Evolutionary conservation across 805 yeast species (phyloP).

Genomic region (Saturnispora gosingensis): DNA sequence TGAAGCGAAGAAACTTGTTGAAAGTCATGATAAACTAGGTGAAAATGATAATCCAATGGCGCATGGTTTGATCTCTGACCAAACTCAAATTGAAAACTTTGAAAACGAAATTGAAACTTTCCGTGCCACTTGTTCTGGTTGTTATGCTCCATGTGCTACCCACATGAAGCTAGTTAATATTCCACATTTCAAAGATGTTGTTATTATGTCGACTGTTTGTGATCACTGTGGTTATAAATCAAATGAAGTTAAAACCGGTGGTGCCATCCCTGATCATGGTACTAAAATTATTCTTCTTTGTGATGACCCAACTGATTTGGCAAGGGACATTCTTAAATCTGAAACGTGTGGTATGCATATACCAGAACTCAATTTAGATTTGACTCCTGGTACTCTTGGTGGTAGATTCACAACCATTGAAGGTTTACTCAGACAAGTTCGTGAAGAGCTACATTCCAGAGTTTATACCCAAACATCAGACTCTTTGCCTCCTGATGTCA

Average conservation of each 20-base stretch:
- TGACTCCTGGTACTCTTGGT: slow-evolving; percentile 94
- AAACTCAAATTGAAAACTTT: slow-evolving; percentile 70
- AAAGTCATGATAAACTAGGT: slow-evolving; percentile 23
- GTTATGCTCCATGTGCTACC: slow-evolving; percentile 74
- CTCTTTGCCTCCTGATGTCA: slow-evolving; percentile 75
- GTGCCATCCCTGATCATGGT: slow-evolving; percentile 85
- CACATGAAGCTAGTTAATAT: slow-evolving; percentile 95
- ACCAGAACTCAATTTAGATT: slow-evolving; percentile 85
- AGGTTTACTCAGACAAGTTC: slow-evolving; percentile 82
- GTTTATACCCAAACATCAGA: slow-evolving; percentile 83
- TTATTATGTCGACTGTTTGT: slow-evolving; percentile 91
- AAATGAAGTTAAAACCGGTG: slow-evolving; percentile 98
- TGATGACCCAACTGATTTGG: slow-evolving; percentile 85
- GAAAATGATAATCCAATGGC: slow-evolving; percentile 33
- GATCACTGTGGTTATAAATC: slow-evolving; percentile 91
- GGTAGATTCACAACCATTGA: slow-evolving; percentile 97
- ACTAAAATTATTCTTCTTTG: slow-evolving; percentile 61
- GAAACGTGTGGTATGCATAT: slow-evolving; percentile 82
- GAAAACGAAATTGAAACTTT: slow-evolving; percentile 89
- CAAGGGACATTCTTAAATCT: slow-evolving; percentile 88
- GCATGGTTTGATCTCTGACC: slow-evolving; percentile 57
- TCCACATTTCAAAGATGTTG: slow-evolving; percentile 97
- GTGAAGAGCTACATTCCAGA: slow-evolving; percentile 78
- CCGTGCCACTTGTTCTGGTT: slow-evolving; percentile 85
- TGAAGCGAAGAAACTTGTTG: slow-evolving; percentile 12